Percentiles rank a stretch among this genome's conserved stretches.
Conservation (phyloP, 2,329 filamentous ascomycete species). For the Cladosporium sp. region DNA sequence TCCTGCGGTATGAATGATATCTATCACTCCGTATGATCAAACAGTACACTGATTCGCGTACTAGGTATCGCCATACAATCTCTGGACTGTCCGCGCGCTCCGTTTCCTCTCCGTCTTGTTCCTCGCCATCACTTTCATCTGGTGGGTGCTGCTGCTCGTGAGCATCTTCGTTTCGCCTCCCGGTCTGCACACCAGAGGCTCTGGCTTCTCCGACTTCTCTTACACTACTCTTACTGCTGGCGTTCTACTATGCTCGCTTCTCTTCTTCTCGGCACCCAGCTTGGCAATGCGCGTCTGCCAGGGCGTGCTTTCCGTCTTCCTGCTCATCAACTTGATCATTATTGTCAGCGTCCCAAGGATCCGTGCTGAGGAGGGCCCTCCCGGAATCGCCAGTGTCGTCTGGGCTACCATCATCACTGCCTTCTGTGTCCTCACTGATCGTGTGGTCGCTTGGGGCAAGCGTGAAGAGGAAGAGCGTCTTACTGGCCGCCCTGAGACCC, state of each 20-base stretch:
- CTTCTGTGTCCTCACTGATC: slow-evolving; percentile 76
- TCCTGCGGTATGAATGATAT: slow-evolving; percentile 57
- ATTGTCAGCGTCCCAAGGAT: slow-evolving; percentile 71
- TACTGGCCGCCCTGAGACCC: slow-evolving; percentile 81
- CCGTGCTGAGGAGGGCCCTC: slow-evolving; percentile 81
- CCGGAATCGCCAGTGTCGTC: slow-evolving; percentile 78
- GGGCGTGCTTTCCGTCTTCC: slow-evolving; percentile 60
- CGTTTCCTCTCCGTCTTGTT: slow-evolving; percentile 76
- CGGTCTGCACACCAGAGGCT: slow-evolving; percentile 77
- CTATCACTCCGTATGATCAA: slow-evolving; percentile 25
- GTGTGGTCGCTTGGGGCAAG: slow-evolving; percentile 87
- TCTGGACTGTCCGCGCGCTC: slow-evolving; percentile 81
- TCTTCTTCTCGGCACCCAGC: slow-evolving; percentile 87
- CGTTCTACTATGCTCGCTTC: slow-evolving; percentile 68
- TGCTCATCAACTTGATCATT: slow-evolving; percentile 73
- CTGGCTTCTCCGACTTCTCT: slow-evolving; percentile 85
- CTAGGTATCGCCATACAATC: slow-evolving; percentile 80
- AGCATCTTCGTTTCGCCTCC: slow-evolving; percentile 88
- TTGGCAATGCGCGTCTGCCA: slow-evolving; percentile 71
- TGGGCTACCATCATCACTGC: slow-evolving; percentile 77
- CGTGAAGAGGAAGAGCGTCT: slow-evolving; percentile 86
- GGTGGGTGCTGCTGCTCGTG: slow-evolving; percentile 89
- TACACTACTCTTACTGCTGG: slow-evolving; percentile 75
- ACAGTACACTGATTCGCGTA: slow-evolving; percentile 13
- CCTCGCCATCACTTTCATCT: slow-evolving; percentile 71